Conservation (phyloP, 2,329 filamentous ascomycete species). For the Sporothrix curviconia region DNA sequence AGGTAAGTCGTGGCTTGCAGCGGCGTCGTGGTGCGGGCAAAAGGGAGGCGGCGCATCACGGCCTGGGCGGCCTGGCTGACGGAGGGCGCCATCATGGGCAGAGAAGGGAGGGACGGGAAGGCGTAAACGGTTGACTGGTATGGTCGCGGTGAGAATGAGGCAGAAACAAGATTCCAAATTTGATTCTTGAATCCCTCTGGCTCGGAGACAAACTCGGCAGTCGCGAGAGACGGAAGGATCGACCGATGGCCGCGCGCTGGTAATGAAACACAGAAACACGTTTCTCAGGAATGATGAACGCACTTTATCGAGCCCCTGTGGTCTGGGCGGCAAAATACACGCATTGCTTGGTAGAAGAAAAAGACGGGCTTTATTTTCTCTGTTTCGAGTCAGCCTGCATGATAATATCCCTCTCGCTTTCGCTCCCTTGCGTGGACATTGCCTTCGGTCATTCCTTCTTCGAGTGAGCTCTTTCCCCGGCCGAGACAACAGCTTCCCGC, state of each 20-base stretch:
- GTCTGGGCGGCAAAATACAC: neutral
- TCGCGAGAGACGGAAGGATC: neutral
- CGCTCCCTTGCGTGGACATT: neutral
- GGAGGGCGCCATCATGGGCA: slow-evolving; percentile 3
- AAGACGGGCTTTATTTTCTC: neutral
- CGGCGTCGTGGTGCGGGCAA: slow-evolving; percentile 52
- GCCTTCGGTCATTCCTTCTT: neutral
- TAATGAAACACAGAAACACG: neutral
- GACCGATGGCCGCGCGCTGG: neutral
- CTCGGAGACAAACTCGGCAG: no score
- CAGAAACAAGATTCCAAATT: no score
- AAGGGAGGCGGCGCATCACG: slow-evolving; percentile 46
- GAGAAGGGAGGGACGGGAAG: neutral
- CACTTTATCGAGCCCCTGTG: neutral
- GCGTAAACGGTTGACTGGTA: no score
- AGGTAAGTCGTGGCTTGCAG: slow-evolving; percentile 68
- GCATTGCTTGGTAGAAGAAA: neutral
- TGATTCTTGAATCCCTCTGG: no score
- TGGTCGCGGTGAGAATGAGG: no score
- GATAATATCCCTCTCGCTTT: neutral
- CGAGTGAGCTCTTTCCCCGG: neutral
- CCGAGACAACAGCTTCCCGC: slow-evolving; percentile 3
- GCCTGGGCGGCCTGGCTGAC: neutral
- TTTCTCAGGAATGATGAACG: neutral
- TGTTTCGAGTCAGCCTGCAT: neutral